Evolutionary conservation across 2,329 filamentous ascomycete genomes (phyloP), one percentile per base, ranked within the genome.

Genomic region (Aspergillus quadrilineatus): DNA sequence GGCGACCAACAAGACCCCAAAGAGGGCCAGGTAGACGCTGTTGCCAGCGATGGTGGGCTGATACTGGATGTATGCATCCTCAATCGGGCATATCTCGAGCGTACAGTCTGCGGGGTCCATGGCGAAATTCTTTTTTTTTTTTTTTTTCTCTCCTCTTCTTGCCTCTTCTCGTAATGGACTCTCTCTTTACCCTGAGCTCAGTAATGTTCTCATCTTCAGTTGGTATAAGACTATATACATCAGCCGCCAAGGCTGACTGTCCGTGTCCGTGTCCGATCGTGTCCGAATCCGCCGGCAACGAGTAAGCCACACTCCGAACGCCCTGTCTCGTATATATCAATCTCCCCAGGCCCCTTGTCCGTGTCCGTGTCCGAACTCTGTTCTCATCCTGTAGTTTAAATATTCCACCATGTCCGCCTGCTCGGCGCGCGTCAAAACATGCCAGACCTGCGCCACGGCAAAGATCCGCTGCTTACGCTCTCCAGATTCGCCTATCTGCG

Each of bases 1-100:
- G 62, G 75, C 76, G 34, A 71, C 65, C 44, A 83, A 12, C 6
- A 78, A 61, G 39, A 80, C 29, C 44, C 63, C 67, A 64, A 85
- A 87, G 36, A 86, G 36, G 22, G 47, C 47, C 7, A 30, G 12
- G 26, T 41, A 50, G 47, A 50, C n/a, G 26, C 34, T 39, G 36
- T 50, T 50, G 47, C 47, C 47, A 22, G 47, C 34, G 8, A 50
- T 50, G 12, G 47, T 29, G 4, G 47, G 47, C 28, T 50, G 47
- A 26, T 50, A 50, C 3, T 28, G 17, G 36, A 50, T 41, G 47
- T 50, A 50, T 22, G 47, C 47, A 41, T 50, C 47, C 22, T 50
- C 36, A 22, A 50, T 41, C 22, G 47, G 30, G 22, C 47, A 50
- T n/a, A n/a, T 50, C 15, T 29, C 47, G 34, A 50, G 36, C 6